phyloP scores from a whole-genome alignment of 768 basidiomycete species.

The Udeniomyces megalosporus region DNA sequence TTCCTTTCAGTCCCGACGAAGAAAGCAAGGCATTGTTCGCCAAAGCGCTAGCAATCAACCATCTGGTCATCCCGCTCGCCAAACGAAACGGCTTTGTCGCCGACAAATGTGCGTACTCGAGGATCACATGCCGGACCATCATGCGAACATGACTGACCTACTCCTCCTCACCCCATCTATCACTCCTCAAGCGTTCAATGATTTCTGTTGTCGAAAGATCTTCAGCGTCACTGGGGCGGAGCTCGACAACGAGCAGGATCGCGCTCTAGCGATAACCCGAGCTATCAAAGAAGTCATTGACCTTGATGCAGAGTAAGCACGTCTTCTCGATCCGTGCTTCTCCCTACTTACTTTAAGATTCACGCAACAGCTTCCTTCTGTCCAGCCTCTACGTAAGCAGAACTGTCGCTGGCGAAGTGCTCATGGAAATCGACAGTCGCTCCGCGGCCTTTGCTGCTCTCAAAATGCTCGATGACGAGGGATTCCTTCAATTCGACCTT shows the following conservation, averaged over 20 bases:
- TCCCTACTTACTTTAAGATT: too few relatives aligned
- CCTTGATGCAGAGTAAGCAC: neutral
- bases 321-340: too few relatives aligned
- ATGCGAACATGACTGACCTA: too few relatives aligned
- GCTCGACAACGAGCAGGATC: neutral
- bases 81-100: neutral
- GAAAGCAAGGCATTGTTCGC: neutral
- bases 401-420: neutral
- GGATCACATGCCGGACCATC: neutral
- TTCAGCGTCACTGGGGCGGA: neutral
- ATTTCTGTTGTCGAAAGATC: neutral
- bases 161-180: neutral
- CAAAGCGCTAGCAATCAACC: neutral
- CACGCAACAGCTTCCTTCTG: too few relatives aligned
- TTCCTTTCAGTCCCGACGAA: neutral
- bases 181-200: neutral
- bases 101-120: neutral
- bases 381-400: neutral
- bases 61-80: neutral
- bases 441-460: neutral
- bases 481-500: neutral
- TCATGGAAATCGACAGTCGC: neutral
- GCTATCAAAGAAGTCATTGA: neutral
- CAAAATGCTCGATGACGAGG: neutral
- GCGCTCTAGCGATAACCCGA: neutral